Conservation (phyloP, 108 stramenopile species). For the Fistulifera pelliculosa region DNA sequence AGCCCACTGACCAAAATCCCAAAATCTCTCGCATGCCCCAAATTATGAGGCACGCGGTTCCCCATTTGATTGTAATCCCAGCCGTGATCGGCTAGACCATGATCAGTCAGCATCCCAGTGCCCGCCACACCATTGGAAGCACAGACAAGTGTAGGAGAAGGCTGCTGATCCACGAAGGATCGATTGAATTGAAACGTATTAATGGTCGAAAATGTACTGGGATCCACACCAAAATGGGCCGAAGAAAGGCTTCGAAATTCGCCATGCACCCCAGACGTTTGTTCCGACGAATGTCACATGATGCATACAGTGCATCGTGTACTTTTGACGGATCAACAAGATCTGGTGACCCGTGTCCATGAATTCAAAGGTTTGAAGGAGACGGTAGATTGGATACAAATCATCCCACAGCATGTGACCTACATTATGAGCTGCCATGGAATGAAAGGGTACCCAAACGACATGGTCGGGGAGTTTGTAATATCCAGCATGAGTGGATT, state of each 20-base stretch:
- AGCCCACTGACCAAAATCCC: constrained; percentile 33
- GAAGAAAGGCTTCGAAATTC: constrained; percentile 40
- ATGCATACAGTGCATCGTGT: constrained; percentile 20
- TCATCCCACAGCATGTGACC: constrained; percentile 27
- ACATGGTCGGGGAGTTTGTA: constrained; percentile 26
- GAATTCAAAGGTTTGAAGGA: constrained; percentile 33
- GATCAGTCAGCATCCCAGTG: constrained; percentile 46
- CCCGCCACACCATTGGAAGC: constrained; percentile 38
- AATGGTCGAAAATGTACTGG: constrained; percentile 9
- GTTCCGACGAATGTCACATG: constrained; percentile 25
- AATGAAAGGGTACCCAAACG: constrained; percentile 47
- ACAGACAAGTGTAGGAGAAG: constrained; percentile 31
- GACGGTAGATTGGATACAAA: constrained; percentile 20
- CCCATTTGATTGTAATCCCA: constrained; percentile 17
- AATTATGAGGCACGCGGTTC: constrained; percentile 21
- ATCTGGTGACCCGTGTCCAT: constrained; percentile 1
- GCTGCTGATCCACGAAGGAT: neutral
- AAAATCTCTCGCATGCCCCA: constrained; percentile 27
- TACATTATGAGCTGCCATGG: constrained; percentile 35
- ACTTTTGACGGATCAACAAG: constrained; percentile 22
- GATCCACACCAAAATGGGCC: constrained; percentile 27
- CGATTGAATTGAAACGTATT: constrained; percentile 2
- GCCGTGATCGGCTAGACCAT: constrained; percentile 45
- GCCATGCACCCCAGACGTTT: constrained; percentile 12
- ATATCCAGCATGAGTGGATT: constrained; percentile 1